phyloP scores from a whole-genome alignment of 2,329 filamentous ascomycete genomes.

The Cordyceps cateniannulata region DNA sequence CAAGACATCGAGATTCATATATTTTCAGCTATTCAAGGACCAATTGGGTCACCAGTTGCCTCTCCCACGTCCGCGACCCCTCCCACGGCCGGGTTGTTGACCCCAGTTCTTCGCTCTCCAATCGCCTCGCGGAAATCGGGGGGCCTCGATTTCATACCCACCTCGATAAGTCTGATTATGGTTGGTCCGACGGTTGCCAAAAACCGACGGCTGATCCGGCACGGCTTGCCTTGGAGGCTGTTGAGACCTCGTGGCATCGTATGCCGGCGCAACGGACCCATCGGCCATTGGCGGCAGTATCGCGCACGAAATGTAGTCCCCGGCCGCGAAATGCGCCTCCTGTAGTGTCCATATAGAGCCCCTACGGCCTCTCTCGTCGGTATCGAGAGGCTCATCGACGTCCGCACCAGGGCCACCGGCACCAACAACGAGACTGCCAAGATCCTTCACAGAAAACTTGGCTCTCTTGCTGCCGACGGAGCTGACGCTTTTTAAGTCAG shows the following conservation, averaged over 20 bases:
- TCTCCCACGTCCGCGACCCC: neutral
- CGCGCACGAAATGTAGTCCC: slow-evolving; percentile 81
- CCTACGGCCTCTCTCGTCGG: slow-evolving; percentile 43
- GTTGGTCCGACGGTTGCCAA: neutral
- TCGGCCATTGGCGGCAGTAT: slow-evolving; percentile 69
- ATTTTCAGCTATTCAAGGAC: neutral
- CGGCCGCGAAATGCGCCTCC: slow-evolving; percentile 77
- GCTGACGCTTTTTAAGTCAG: slow-evolving; percentile 51
- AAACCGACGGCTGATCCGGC: neutral
- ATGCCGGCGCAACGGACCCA: slow-evolving; percentile 64
- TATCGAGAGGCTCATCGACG: slow-evolving; percentile 28
- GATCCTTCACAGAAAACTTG: slow-evolving; percentile 69
- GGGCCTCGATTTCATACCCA: neutral
- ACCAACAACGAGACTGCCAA: slow-evolving; percentile 78
- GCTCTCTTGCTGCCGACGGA: slow-evolving; percentile 25
- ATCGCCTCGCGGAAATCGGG: neutral
- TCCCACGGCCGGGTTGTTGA: neutral
- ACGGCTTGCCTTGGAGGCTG: neutral
- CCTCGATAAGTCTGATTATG: neutral
- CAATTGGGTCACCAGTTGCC: slow-evolving; percentile 1
- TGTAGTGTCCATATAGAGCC: slow-evolving; percentile 67
- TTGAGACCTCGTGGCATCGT: neutral
- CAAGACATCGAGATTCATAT: neutral
- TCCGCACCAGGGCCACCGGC: slow-evolving; percentile 42
- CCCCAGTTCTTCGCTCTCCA: neutral